phyloP scores from a whole-genome alignment of 805 yeast species.

The Monosporozyma aerobia region DNA sequence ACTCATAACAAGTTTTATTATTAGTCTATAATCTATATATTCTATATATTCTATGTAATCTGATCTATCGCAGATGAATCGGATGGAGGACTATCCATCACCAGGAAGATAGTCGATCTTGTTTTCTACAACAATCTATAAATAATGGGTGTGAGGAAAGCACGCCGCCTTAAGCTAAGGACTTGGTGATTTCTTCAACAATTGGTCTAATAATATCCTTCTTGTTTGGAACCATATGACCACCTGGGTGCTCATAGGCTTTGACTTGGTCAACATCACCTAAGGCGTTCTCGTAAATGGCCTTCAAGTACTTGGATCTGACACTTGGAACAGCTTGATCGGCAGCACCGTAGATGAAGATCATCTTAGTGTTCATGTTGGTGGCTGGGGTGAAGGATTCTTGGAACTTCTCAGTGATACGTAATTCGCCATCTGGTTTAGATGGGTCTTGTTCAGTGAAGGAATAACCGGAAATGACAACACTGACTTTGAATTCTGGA shows the following conservation, averaged over 20 bases:
- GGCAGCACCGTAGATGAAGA: constrained; percentile 77
- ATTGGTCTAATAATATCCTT: constrained; percentile 42
- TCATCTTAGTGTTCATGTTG: constrained; percentile 34
- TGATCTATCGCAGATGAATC: background rate
- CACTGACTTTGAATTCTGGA: constrained; percentile 53
- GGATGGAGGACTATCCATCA: background rate
- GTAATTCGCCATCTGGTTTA: constrained; percentile 22
- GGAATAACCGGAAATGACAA: constrained; percentile 64
- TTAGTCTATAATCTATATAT: background rate
- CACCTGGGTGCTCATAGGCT: constrained; percentile 80
- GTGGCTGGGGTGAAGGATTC: constrained; percentile 27
- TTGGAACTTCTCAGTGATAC: constrained; percentile 31
- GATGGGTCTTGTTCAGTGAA: constrained; percentile 36
- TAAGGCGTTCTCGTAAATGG: constrained; percentile 33
- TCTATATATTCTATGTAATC: background rate
- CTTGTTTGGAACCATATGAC: constrained; percentile 91
- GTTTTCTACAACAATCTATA: background rate
- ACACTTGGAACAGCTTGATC: constrained; percentile 79
- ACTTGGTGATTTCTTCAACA: constrained; percentile 31
- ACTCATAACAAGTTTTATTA: background rate
- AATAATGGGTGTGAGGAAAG: background rate
- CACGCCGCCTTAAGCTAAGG: constrained; percentile 6
- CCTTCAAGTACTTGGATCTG: constrained; percentile 53
- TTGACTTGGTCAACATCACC: constrained; percentile 30
- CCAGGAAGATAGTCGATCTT: background rate